Evolutionary conservation across 305 asterid genomes (phyloP), one percentile per base, ranked within the genome.

Genomic region (Fraxinus angustifolia): DNA sequence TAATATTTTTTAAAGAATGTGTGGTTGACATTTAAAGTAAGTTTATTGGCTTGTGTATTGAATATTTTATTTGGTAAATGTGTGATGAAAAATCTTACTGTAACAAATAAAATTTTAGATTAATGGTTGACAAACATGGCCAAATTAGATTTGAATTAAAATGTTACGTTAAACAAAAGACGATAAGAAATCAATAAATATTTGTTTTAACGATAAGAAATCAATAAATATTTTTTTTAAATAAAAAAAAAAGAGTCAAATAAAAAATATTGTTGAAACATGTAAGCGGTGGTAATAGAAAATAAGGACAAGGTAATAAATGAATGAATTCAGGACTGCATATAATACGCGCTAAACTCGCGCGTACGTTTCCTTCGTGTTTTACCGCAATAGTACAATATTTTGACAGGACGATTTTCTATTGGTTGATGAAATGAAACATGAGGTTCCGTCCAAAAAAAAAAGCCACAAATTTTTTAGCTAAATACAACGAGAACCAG

Each of bases 401-500:
- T 53, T 53, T 62, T 21, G 38, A 7, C 28, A 62, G 76, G 75
- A 40, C 76, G 67, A 26, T 40, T 26, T 60, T 58, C 45, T 21
- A 1, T 42, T 58, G 30, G 34, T 23, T 28, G 19, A 65, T 4
- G 73, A 65, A 23, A 60, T 16, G 70, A 60, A 60, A 10, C 21
- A 42, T 58, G 48, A 21, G 36, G 26, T 65, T 78, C 76, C 11
- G 48, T 36, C 73, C 21, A 36, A 40, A 23, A 26, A 23, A 26
- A 11, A 42, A 62, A 62, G 56, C 75, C 75, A 62, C 72, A 11
- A 77, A 17, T 0, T 35, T 48, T 60, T 19, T 23, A 33, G 58
- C 74, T 70, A 70, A 70, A 70, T 31, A 70, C 75, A 70, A 31
- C 75, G 38, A 70, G 42, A 70, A 70, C 42, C 75, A 70, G 75